Conservation (phyloP, 2,329 filamentous ascomycete genomes). For the Lasiodiplodia sp. region DNA sequence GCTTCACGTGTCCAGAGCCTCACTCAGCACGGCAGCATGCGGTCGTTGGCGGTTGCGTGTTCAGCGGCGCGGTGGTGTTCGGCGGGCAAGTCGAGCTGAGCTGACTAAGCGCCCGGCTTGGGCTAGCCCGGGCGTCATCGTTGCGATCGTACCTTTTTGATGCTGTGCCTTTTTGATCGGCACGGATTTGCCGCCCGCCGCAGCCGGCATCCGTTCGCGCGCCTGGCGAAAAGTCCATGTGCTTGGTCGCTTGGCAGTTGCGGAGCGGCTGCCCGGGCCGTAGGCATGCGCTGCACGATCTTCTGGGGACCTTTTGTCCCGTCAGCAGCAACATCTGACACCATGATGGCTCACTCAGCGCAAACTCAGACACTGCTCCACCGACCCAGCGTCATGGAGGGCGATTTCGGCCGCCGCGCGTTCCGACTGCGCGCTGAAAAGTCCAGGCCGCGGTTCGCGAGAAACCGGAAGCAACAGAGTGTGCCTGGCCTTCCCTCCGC, state of each 20-base stretch:
- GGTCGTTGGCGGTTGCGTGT: not conserved
- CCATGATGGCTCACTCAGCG: slow-evolving; percentile 23
- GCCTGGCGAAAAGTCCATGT: not conserved
- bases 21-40: slow-evolving; percentile 7
- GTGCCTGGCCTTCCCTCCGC: slow-evolving; percentile 8
- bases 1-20: not conserved
- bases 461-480: slow-evolving; percentile 19
- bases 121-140: slow-evolving; percentile 1
- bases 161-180: not conserved
- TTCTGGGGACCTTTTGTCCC: not conserved
- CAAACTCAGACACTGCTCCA: not conserved
- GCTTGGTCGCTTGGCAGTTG: not conserved
- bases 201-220: not conserved
- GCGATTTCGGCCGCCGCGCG: not conserved
- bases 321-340: slow-evolving; percentile 2
- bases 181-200: not conserved
- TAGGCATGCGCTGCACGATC: not conserved
- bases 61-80: not conserved
- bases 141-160: not conserved
- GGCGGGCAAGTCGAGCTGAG: not conserved
- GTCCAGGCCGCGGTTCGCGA: slow-evolving; percentile 18
- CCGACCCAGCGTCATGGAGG: not conserved
- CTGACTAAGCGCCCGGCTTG: slow-evolving; percentile 4
- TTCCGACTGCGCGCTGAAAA: slow-evolving; percentile 13
- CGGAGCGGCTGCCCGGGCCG: not conserved